Evolutionary conservation across 495 filamentous ascomycete genomes (phyloP).

Genomic region (Trichoderma parareesei): DNA sequence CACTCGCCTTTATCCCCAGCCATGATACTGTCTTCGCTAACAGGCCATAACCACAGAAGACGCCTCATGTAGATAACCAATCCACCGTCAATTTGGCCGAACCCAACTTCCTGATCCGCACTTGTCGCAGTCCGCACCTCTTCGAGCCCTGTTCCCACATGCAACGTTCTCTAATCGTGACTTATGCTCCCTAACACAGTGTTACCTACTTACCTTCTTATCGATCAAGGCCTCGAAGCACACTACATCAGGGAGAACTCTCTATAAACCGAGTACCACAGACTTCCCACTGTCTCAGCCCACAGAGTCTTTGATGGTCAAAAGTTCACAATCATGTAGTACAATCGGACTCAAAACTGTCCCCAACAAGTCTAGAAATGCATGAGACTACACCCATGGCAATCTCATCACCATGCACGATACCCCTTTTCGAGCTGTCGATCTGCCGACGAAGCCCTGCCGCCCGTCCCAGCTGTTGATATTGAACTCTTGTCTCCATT

Average conservation of each 20-base stretch:
- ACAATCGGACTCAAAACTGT: not conserved
- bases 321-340: not conserved
- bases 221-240: no score
- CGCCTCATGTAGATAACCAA: not conserved
- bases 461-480: not conserved
- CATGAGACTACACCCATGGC: not conserved
- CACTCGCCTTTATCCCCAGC: not conserved
- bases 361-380: not conserved
- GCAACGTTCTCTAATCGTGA: no score
- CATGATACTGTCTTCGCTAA: not conserved
- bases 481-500: not conserved
- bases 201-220: no score
- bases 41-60: not conserved
- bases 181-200: no score
- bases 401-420: not conserved
- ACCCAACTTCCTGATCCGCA: not conserved
- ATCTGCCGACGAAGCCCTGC: not conserved
- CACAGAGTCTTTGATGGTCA: no score
- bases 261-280: no score
- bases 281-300: no score
- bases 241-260: no score
- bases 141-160: not conserved
- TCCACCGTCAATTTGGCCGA: not conserved
- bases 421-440: slow-evolving; percentile 2
- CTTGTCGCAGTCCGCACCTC: not conserved